Conservation (phyloP, 352 stramenopile genomes). For the Phytophthora ohioensis region DNA sequence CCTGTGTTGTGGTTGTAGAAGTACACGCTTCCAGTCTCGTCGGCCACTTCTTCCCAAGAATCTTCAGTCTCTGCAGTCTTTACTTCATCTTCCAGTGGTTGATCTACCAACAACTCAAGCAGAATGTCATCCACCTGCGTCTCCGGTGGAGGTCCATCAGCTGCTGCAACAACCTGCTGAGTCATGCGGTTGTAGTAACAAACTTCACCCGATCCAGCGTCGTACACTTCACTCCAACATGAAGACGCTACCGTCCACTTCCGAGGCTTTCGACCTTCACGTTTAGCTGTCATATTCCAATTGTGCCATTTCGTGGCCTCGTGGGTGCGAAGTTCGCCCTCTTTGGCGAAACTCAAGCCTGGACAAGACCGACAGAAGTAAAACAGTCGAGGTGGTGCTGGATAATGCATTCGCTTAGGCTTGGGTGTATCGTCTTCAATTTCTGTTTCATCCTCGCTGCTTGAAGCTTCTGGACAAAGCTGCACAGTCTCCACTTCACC, state of each 20-base stretch:
- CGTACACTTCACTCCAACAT: conserved; percentile 83
- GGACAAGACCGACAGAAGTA: conserved; percentile 73
- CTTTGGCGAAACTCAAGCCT: conserved; percentile 73
- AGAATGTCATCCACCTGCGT: conserved; percentile 78
- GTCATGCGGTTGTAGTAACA: conserved; percentile 84
- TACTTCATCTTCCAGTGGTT: background rate
- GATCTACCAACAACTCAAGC: conserved; percentile 66
- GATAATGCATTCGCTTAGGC: conserved; percentile 32
- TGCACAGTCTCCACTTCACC: conserved; percentile 73
- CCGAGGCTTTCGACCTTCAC: conserved; percentile 41
- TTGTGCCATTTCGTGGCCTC: conserved; percentile 83
- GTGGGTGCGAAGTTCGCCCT: conserved; percentile 62
- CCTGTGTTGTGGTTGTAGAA: conserved; percentile 71
- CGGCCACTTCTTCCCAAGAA: conserved; percentile 75
- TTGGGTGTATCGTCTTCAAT: conserved; percentile 18
- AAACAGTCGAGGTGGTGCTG: conserved; percentile 53
- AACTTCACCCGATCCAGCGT: conserved; percentile 63
- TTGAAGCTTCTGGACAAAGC: conserved; percentile 48
- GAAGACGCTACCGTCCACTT: conserved; percentile 68
- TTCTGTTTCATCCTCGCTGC: conserved; percentile 44
- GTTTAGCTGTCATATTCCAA: conserved; percentile 69
- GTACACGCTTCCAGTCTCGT: conserved; percentile 75
- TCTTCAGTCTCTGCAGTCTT: conserved; percentile 16
- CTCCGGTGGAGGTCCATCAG: conserved; percentile 57
- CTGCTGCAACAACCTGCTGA: conserved; percentile 60